phyloP scores from a whole-genome alignment of 208 protist genomes.

The Acanthamoeba royreba region DNA sequence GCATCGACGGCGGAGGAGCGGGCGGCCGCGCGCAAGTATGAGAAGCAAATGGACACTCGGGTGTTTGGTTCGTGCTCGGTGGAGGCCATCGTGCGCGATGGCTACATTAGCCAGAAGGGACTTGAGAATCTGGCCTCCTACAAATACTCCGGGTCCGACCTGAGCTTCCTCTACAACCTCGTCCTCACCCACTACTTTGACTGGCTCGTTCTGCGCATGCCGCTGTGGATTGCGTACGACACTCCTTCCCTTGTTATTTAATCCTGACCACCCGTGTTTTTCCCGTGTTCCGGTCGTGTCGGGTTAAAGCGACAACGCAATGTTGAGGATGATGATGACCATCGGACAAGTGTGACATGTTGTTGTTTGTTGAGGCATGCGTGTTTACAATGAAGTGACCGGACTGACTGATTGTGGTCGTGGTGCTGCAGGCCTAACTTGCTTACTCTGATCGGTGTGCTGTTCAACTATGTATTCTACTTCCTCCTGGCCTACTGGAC shows the following conservation, averaged over 20 bases:
- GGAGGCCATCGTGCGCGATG: neutral
- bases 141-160: neutral
- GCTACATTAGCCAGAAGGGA: constrained; percentile 7
- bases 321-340: too few relatives aligned
- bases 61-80: neutral
- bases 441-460: neutral
- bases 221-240: neutral
- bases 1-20: too few relatives aligned
- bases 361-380: too few relatives aligned
- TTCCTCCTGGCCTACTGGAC: neutral
- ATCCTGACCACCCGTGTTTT: too few relatives aligned
- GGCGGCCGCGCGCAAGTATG: too few relatives aligned
- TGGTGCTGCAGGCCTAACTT: neutral
- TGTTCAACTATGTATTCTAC: neutral
- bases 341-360: too few relatives aligned
- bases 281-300: too few relatives aligned
- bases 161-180: neutral
- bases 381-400: too few relatives aligned
- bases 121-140: neutral
- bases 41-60: neutral
- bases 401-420: neutral
- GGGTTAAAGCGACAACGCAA: too few relatives aligned
- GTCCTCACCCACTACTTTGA: neutral
- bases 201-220: neutral
- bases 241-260: neutral